Base-by-base conservation (phyloP, 1,284 basidiomycete genomes). In the Cutaneotrichosporon cavernicola region DNA sequence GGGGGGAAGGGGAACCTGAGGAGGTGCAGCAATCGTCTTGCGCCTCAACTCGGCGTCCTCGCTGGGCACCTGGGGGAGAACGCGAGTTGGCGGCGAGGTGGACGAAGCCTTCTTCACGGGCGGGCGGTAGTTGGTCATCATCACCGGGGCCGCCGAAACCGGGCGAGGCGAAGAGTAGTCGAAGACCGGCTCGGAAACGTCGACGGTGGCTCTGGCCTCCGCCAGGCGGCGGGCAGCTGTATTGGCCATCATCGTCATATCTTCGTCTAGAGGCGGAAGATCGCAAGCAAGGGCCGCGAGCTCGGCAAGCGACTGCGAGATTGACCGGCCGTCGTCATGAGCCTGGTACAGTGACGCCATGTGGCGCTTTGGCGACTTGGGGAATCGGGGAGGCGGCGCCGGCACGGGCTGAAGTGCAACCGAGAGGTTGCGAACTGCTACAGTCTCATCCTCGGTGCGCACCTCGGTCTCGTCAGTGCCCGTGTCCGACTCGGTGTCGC, bases 221-320 rank as follows among this genome's bases (percentile, higher is more conserved):
- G 64, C 66, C 10, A 68, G 56, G 4, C 61, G 58, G 22, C 36
- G 53, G 9, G 58, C 40, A 0, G 63, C 66, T 7, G 51, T 49
- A 26, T 52, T 56, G 18, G 65, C 65, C 10, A 36, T 50, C n/a
- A 36, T 38, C 7, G 65, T 55, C 31, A 67, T 49, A 26, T 65
- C 61, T 6, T 51, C 61, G 22, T 56, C 66, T 14, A 68, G 53
- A 4, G 66, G 49, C 14, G 66, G 64, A 13, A 68, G 66, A 36
- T 68, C 66, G 57, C 66, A 68, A 0, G 66, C 66, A 3, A 68
- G 56, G 16, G 59, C 46, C 1, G 66, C 66, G 18, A 68, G 64
- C 62, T 68, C 66, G 31, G 66, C 66, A 6, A 68, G 62, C 47
- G 66, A 68, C 26, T 49, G 64, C 53, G 66, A 65, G 49, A 68